phyloP scores from a whole-genome alignment of 2,329 filamentous ascomycete genomes.

The Colletotrichum sansevieriae region DNA sequence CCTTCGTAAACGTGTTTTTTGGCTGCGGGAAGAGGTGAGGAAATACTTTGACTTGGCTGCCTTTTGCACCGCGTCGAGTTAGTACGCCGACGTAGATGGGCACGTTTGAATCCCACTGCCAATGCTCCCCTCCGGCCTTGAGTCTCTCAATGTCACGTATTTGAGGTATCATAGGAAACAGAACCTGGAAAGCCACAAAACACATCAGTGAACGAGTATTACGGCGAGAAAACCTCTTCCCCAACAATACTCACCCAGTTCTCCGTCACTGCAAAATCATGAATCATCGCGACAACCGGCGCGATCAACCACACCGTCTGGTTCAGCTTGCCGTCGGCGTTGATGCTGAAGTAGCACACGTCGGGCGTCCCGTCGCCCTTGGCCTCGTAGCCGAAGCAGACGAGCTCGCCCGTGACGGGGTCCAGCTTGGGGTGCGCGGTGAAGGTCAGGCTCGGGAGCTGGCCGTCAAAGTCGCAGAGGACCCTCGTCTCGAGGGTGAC shows the following conservation, averaged over 20 bases:
- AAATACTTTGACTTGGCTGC: constrained; percentile 25
- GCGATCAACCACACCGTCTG: constrained; percentile 52
- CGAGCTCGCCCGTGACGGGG: constrained; percentile 54
- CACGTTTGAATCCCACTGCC: constrained; percentile 50
- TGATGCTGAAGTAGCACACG: constrained; percentile 52
- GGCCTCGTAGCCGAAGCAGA: constrained; percentile 58
- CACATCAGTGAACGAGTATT: no score
- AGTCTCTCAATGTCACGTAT: constrained; percentile 43
- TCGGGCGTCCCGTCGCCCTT: constrained; percentile 55
- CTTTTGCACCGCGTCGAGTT: constrained; percentile 29
- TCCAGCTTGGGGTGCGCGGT: constrained; percentile 60
- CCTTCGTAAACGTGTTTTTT: no score
- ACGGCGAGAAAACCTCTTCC: no score
- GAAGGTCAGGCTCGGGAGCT: constrained; percentile 54
- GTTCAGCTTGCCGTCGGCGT: constrained; percentile 47
- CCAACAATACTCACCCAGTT: constrained; percentile 50
- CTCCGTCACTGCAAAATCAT: constrained; percentile 57
- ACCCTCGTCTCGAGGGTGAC: constrained; percentile 57
- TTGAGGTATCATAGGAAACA: constrained; percentile 28
- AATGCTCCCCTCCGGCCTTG: constrained; percentile 55
- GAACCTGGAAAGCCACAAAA: constrained; percentile 3
- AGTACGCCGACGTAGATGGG: constrained; percentile 33
- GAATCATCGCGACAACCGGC: constrained; percentile 55
- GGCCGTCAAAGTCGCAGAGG: constrained; percentile 57
- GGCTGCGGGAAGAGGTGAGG: no score